Evolutionary conservation across 2,329 filamentous ascomycete species (phyloP).

Genomic region (Fusarium sp.): DNA sequence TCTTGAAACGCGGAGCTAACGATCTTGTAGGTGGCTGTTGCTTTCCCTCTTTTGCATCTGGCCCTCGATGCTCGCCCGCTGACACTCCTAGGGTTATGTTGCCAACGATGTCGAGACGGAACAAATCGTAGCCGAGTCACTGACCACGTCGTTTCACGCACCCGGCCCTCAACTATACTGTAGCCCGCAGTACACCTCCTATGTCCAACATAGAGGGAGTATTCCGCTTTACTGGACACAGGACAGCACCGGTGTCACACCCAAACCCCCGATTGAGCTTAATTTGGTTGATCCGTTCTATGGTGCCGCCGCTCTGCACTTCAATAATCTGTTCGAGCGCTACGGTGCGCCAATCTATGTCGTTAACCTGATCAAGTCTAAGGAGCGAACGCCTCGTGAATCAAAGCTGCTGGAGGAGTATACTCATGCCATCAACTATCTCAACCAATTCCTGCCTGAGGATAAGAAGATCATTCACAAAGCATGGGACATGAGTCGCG

Average conservation of each 20-base stretch:
- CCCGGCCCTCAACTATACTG: conserved; percentile 87
- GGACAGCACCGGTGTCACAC: conserved; percentile 92
- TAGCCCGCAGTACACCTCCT: conserved; percentile 93
- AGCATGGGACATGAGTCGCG: conserved; percentile 98
- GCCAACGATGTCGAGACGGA: conserved; percentile 99
- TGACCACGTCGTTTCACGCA: conserved; percentile 95
- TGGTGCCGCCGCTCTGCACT: conserved; percentile 90
- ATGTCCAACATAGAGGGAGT: conserved; percentile 95
- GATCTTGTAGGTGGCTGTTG: conserved; percentile 67
- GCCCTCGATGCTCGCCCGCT: conserved; percentile 1
- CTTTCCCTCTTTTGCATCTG: background rate
- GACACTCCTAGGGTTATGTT: conserved; percentile 76
- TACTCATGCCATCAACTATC: conserved; percentile 86
- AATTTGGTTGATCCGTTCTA: conserved; percentile 98
- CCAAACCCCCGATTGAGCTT: conserved; percentile 95
- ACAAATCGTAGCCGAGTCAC: conserved; percentile 94
- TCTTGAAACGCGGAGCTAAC: conserved; percentile 93
- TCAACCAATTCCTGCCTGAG: conserved; percentile 90
- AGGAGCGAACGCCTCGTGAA: conserved; percentile 89
- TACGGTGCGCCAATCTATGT: conserved; percentile 95
- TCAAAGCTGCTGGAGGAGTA: conserved; percentile 91
- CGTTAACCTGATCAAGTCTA: conserved; percentile 88
- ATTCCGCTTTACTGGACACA: conserved; percentile 98
- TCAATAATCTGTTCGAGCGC: conserved; percentile 91
- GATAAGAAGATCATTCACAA: conserved; percentile 92